A percentile compares a stretch with the other conserved stretches of the same genome.
phyloP scores from a whole-genome alignment of 768 basidiomycete genomes.

The Phallus indusiatus region DNA sequence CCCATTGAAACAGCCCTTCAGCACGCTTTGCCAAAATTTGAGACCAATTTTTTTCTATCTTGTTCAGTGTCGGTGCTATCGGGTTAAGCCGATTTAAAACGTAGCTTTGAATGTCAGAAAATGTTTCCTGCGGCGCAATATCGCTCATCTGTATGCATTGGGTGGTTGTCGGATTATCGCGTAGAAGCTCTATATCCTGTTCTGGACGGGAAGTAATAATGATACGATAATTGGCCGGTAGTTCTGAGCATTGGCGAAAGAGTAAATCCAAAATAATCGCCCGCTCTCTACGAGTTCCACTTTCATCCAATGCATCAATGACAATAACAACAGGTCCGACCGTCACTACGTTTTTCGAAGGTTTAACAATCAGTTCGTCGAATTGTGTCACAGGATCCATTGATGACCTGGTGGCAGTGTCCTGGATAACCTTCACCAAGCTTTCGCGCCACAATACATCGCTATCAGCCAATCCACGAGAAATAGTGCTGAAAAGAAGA shows the following conservation, averaged over 20 bases:
- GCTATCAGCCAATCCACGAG: conserved; percentile 2
- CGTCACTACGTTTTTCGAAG: background rate
- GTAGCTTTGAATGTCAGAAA: background rate
- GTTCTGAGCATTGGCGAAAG: background rate
- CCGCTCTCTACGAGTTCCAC: background rate
- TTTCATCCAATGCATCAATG: background rate
- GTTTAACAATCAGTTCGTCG: background rate
- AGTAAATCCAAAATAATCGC: background rate
- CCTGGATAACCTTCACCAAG: background rate
- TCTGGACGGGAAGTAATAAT: background rate
- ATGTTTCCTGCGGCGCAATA: background rate
- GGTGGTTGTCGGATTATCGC: background rate
- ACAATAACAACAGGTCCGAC: background rate
- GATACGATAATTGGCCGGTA: background rate
- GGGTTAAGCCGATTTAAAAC: background rate
- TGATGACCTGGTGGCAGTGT: background rate
- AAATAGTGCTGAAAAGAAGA: conserved; percentile 11
- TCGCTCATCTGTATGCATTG: background rate
- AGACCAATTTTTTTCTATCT: background rate
- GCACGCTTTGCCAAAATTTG: background rate
- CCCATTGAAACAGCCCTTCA: conserved; percentile 20
- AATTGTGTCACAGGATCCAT: background rate
- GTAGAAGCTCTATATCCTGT: background rate
- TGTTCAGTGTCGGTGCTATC: background rate
- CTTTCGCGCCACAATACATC: background rate